phyloP scores from a whole-genome alignment of 1,284 basidiomycete species.

The Cystobasidium pallidum region DNA sequence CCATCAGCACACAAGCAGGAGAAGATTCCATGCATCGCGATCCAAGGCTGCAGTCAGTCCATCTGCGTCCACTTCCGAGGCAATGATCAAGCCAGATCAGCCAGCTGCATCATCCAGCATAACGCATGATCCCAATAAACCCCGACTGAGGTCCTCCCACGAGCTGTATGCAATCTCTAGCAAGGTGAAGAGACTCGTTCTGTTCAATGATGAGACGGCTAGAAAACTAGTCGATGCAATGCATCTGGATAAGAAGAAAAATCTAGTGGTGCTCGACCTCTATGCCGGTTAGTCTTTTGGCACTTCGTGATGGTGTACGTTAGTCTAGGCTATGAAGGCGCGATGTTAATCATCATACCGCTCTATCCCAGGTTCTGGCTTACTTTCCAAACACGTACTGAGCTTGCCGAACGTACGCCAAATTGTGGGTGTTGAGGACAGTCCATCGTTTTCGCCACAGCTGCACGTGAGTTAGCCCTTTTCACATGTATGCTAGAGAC shows the following conservation, averaged over 20 bases:
- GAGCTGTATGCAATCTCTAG: constrained; percentile 29
- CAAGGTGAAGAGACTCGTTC: constrained; percentile 5
- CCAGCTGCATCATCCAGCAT: neutral
- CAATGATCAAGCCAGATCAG: neutral
- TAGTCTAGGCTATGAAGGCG: neutral
- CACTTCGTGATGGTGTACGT: neutral
- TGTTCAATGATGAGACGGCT: constrained; percentile 25
- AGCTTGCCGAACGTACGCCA: constrained; percentile 29
- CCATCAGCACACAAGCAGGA: neutral
- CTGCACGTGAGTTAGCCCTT: constrained; percentile 14
- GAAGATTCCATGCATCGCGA: constrained; percentile 5
- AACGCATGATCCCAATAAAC: neutral
- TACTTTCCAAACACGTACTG: constrained; percentile 39
- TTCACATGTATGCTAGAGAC: neutral
- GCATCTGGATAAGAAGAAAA: constrained; percentile 15
- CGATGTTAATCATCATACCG: neutral
- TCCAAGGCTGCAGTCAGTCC: neutral
- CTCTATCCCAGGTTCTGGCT: constrained; percentile 22
- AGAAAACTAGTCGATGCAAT: constrained; percentile 24
- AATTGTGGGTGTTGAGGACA: constrained; percentile 35
- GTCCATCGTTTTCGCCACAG: neutral
- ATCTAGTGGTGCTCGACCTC: constrained; percentile 37
- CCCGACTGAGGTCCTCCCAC: neutral
- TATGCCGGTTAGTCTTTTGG: constrained; percentile 35
- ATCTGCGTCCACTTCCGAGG: neutral